Evolutionary conservation across 1,284 basidiomycete species (phyloP), one percentile per base, ranked within the genome.

Genomic region (Naganishia albida): DNA sequence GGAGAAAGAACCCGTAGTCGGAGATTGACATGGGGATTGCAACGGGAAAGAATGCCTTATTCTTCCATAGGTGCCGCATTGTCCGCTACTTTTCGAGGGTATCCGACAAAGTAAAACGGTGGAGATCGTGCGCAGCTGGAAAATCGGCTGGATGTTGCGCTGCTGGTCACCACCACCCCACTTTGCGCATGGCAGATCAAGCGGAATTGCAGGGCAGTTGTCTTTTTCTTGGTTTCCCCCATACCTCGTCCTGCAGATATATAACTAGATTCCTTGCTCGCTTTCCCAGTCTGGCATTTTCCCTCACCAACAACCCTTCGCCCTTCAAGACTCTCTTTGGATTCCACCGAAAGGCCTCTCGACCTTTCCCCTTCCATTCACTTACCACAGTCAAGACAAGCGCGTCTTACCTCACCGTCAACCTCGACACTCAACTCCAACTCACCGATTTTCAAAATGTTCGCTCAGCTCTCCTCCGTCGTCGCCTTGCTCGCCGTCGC

Each of bases 401-500:
- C 57, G 34, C 57, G 57, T 60, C 57, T 60, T 60, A 60, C 20
- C n/a, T 40, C 28, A 44, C 26, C 46, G 57, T 60, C 57, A 46
- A 40, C 57, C 57, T 10, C 57, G 57, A 60, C 57, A 60, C 57
- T 18, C 28, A 26, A 34, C 53, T 55, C 59, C 62, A 63, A 50
- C 49, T 65, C 62, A 54, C 56, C 60, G 46, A 54, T 62, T 43
- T 63, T 39, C 48, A 51, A 59, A 69, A 78, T 76, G 77, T 71
- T 72, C 68, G 68, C 76, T 78, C 69, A 73, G 78, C 69, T 72
- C 84, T 72, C 74, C 80, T 72, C 82, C 72, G 80, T 84, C 71
- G 72, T 86, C 70, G 83, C 84, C 68, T 71, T 86, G 68, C 77
- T 81, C 26, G 81, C 64, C 79, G 81, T 67, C 67, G 83, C 80